These are phyloP conservation scores for Ophiosphaerella herpotricha DNA, from an alignment of 2,329 filamentous ascomycete genomes.

Conservation along the genomic window DNA sequence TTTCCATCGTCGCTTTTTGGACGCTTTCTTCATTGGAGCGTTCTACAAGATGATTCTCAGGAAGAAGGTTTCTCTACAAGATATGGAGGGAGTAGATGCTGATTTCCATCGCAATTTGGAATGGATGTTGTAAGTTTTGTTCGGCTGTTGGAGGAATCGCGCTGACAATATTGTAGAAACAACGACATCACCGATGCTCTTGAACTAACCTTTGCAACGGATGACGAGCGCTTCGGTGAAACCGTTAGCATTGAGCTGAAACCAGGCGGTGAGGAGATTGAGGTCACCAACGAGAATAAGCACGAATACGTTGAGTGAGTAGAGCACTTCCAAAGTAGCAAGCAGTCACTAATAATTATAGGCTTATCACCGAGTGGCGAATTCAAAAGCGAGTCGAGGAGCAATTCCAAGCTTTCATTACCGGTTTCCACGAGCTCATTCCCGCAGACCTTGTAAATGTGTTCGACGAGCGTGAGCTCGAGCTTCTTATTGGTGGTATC, in stretches of 20 bases:
- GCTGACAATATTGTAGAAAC: constrained; percentile 57
- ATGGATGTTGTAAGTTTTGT: constrained; percentile 75
- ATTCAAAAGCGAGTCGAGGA: constrained; percentile 98
- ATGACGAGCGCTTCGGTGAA: constrained; percentile 96
- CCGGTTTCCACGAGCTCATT: constrained; percentile 96
- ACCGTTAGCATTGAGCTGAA: constrained; percentile 93
- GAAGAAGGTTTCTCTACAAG: constrained; percentile 87
- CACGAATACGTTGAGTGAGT: constrained; percentile 92
- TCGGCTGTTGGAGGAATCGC: not conserved
- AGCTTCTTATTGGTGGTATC: constrained; percentile 95
- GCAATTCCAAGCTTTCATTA: constrained; percentile 97
- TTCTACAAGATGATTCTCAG: constrained; percentile 99
- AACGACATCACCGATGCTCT: constrained; percentile 96
- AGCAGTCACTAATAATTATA: constrained; percentile 38
- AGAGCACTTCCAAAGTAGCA: constrained; percentile 8
- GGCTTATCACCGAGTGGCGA: constrained; percentile 96
- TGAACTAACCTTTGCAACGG: constrained; percentile 94
- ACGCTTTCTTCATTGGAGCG: constrained; percentile 98
- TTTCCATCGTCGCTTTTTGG: constrained; percentile 95
- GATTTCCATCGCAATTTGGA: constrained; percentile 96
- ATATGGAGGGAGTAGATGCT: constrained; percentile 99
- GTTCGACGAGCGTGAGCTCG: constrained; percentile 96
- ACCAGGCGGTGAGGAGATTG: constrained; percentile 85
- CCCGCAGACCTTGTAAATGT: constrained; percentile 96
- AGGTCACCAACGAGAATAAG: constrained; percentile 98